Base-by-base conservation (phyloP, 441 rosid species). In the Erodium chrysanthum region DNA sequence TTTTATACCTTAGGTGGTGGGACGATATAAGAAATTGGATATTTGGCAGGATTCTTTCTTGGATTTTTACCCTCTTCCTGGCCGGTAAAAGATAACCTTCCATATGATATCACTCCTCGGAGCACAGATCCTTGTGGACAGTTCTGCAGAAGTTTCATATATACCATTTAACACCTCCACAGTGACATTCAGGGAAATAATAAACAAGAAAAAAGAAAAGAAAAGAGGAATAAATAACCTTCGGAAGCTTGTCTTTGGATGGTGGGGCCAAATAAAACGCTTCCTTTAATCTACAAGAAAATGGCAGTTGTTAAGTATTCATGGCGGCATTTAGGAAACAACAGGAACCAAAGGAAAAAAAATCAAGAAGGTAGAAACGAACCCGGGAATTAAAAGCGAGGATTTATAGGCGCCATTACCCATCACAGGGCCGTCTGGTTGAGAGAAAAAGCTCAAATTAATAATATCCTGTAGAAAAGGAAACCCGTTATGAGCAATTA, bases 391-490 rank as follows among this genome's bases (percentile, higher is more conserved):
- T 77, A 94, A 77, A 76, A 80, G 64, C 65, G 97, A 85, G 68
- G 96, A 83, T 66, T 90, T 84, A 76, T 77, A 94, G 69, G 89
- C 68, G 74, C 99, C 96, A 81, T 88, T 90, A 75, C 96, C 96
- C 83, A 83, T 87, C 74, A 91, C 76, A 29, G 96, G 86, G 50
- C 99, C 97, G 82, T 94, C 99, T 68, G 99, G 97, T 86, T 88
- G 85, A 69, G 96, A 83, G 85, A 84, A 91, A 74, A 91, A 90
- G 81, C 70, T 85, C 85, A 94, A 79, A 62, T 82, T 81, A 77
- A 85, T 66, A 46, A 71, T 48, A 70, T 94, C 96, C 99, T 91
- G 82, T 56, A 75, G 48, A 59, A 65, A 68, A 44, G 66, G 66
- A 31, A 78, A 68, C 69, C 14, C 54, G 59, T 1, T 46, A 3